phyloP scores from a whole-genome alignment of 768 basidiomycete genomes.

The Tylopilus cervinicoccineus region DNA sequence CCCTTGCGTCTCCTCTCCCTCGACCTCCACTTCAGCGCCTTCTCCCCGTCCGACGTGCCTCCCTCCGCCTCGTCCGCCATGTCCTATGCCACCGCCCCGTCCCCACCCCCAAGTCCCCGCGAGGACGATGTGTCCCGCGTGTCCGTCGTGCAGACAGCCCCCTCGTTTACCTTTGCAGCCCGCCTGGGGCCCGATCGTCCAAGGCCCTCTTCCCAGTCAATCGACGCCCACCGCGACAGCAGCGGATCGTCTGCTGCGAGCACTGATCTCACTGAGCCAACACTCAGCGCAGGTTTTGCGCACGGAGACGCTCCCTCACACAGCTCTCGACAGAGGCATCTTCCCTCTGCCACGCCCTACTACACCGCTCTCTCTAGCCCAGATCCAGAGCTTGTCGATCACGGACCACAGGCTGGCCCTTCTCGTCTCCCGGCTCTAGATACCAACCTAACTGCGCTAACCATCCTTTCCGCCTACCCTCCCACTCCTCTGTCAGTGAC shows the following conservation, averaged over 20 bases:
- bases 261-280: slow-evolving; percentile 22
- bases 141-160: not conserved
- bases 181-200: slow-evolving; percentile 1
- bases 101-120: slow-evolving; percentile 5
- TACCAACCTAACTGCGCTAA: slow-evolving; percentile 14
- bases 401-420: slow-evolving; percentile 23
- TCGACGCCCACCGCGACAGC: not conserved
- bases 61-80: slow-evolving; percentile 18
- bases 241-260: slow-evolving; percentile 15
- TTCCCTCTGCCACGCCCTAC: slow-evolving; percentile 28
- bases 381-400: slow-evolving; percentile 19
- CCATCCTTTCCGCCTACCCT: slow-evolving; percentile 10
- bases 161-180: slow-evolving; percentile 10
- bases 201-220: slow-evolving; percentile 1
- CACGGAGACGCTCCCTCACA: slow-evolving; percentile 8
- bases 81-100: slow-evolving; percentile 22
- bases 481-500: slow-evolving; percentile 23
- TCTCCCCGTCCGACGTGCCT: slow-evolving; percentile 15
- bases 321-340: slow-evolving; percentile 14
- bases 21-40: slow-evolving; percentile 20
- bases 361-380: slow-evolving; percentile 32
- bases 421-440: slow-evolving; percentile 24
- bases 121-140: slow-evolving; percentile 16
- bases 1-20: slow-evolving; percentile 15
- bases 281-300: slow-evolving; percentile 10